Conservation (phyloP, 1,284 basidiomycete species). For the Boletus semigastroideus region DNA sequence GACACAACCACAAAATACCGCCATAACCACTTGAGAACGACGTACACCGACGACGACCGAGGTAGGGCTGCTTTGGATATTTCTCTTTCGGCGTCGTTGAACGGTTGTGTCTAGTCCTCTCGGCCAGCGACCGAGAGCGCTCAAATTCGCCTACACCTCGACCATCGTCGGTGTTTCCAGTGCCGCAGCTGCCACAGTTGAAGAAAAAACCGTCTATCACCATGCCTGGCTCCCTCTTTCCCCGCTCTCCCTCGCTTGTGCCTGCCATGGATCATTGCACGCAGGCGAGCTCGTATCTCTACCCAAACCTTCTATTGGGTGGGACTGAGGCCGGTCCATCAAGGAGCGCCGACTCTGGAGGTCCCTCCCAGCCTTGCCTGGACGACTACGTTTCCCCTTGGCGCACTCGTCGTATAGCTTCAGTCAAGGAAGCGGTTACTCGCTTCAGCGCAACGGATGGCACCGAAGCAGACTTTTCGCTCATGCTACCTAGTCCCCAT, state of each 20-base stretch:
- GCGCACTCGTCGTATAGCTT: constrained; percentile 31
- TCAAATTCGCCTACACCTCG: constrained; percentile 25
- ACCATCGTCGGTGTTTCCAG: constrained; percentile 24
- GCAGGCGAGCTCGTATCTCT: not conserved
- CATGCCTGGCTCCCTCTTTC: constrained; percentile 78
- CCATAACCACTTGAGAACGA: constrained; percentile 3
- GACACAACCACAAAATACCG: constrained; percentile 8
- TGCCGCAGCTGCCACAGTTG: constrained; percentile 33
- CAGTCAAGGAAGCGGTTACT: constrained; percentile 45
- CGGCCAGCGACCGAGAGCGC: constrained; percentile 22
- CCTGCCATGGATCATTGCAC: not conserved
- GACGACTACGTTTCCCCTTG: constrained; percentile 30
- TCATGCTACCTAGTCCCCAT: constrained; percentile 36
- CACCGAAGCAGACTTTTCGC: constrained; percentile 38
- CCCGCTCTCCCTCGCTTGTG: constrained; percentile 63
- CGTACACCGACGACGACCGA: constrained; percentile 13
- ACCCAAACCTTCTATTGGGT: too few relatives aligned
- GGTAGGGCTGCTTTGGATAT: constrained; percentile 14
- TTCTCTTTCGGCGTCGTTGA: constrained; percentile 3
- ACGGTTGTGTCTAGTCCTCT: constrained; percentile 17
- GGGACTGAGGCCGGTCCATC: constrained; percentile 22
- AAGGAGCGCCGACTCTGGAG: not conserved
- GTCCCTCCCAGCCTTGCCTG: constrained; percentile 24
- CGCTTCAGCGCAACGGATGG: constrained; percentile 40
- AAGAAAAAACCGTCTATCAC: constrained; percentile 49